Evolutionary conservation across 2,329 filamentous ascomycete genomes (phyloP).

Genomic region (Cryphonectria naterciae): DNA sequence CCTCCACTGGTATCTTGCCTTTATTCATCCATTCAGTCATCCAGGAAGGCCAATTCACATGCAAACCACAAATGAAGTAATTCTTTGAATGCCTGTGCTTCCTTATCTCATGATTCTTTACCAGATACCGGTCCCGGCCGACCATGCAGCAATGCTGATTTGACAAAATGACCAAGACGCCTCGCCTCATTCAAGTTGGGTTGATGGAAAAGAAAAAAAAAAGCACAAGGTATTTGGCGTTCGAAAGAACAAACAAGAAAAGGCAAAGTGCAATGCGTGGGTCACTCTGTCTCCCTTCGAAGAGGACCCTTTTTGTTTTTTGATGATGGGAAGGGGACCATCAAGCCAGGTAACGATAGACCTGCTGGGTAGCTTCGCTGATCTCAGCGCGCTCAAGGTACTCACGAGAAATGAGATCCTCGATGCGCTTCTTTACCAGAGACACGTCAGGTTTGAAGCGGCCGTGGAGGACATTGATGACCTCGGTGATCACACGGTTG

Average conservation of each 20-base stretch:
- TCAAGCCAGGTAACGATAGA: constrained; percentile 74
- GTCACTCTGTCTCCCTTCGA: neutral
- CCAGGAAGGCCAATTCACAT: neutral
- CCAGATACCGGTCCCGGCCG: neutral
- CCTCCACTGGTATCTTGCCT: neutral
- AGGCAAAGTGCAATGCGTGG: constrained; percentile 1
- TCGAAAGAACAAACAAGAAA: neutral
- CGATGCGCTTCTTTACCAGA: constrained; percentile 82
- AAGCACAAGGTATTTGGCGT: neutral
- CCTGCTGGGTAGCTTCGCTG: constrained; percentile 60
- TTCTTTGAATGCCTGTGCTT: neutral
- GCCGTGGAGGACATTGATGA: constrained; percentile 67
- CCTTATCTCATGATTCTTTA: neutral
- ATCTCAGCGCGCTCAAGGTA: constrained; percentile 78
- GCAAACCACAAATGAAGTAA: neutral
- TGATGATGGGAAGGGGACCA: neutral
- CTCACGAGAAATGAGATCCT: constrained; percentile 75
- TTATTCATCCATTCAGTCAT: neutral
- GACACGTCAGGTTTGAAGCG: constrained; percentile 77
- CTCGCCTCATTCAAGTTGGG: constrained; percentile 20
- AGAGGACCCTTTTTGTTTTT: too few relatives aligned
- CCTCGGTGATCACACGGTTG: constrained; percentile 71
- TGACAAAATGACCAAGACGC: constrained; percentile 21
- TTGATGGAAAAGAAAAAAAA: neutral
- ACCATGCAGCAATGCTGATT: constrained; percentile 9